Conservation (phyloP, 2,329 filamentous ascomycete species). For the Neopestalotiopsis sp. region DNA sequence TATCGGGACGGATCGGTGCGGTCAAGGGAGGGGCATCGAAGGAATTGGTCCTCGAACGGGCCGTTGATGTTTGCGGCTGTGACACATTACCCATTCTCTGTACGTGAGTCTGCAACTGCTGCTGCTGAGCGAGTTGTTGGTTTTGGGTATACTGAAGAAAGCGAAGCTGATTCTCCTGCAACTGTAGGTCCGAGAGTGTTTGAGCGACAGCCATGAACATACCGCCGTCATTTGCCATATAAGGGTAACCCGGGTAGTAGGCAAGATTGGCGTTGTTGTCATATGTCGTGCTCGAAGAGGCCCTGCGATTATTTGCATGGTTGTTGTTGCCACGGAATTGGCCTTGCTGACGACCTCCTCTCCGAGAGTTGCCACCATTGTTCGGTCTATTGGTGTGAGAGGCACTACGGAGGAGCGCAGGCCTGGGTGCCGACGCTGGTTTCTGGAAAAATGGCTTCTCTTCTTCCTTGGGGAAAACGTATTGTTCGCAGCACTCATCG, state of each 20-base stretch:
- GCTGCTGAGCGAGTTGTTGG: constrained; percentile 46
- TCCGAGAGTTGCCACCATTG: constrained; percentile 50
- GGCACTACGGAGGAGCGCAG: constrained; percentile 63
- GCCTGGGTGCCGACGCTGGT: constrained; percentile 58
- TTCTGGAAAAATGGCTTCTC: constrained; percentile 61
- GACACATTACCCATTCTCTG: constrained; percentile 43
- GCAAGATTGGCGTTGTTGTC: constrained; percentile 46
- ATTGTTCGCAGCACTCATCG: constrained; percentile 84
- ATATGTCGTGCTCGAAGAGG: constrained; percentile 59
- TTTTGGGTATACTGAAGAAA: constrained; percentile 53
- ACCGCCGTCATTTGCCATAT: constrained; percentile 51
- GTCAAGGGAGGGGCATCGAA: constrained; percentile 66
- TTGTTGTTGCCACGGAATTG: constrained; percentile 48
- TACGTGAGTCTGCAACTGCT: constrained; percentile 48
- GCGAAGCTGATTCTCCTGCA: constrained; percentile 50
- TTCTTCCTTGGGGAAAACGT: constrained; percentile 85
- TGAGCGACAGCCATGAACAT: constrained; percentile 55
- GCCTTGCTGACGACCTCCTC: constrained; percentile 50
- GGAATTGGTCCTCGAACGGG: constrained; percentile 65
- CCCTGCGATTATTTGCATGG: constrained; percentile 48
- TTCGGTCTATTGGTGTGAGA: constrained; percentile 62
- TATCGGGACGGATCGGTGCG: constrained; percentile 61
- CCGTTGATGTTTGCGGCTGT: constrained; percentile 43
- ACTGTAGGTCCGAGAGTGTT: constrained; percentile 49
- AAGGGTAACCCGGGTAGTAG: constrained; percentile 45